phyloP scores from a whole-genome alignment of 257 asterid genomes.

The Solanum ossicruentum region DNA sequence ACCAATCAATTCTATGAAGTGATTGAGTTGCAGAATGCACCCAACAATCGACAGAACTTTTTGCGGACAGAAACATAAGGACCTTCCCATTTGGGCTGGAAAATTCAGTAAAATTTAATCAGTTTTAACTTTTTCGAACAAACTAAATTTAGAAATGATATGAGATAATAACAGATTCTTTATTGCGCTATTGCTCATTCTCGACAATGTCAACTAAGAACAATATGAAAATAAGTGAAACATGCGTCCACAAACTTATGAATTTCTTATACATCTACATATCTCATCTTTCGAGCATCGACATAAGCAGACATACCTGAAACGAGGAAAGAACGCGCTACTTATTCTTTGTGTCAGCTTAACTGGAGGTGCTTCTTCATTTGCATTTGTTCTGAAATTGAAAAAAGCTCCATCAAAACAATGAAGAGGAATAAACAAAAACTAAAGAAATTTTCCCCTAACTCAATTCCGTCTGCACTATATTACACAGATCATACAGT shows the following conservation, averaged over 20 bases:
- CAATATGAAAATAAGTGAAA: neutral
- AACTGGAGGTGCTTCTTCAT: conserved; percentile 26
- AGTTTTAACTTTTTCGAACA: neutral
- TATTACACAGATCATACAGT: neutral
- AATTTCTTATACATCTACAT: neutral
- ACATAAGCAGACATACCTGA: conserved; percentile 41
- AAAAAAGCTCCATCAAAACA: neutral
- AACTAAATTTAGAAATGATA: neutral
- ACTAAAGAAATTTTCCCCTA: neutral
- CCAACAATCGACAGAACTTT: conserved; percentile 69
- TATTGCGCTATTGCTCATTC: neutral
- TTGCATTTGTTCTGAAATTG: conserved; percentile 24
- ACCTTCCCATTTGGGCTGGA: conserved; percentile 74
- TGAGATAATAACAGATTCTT: neutral
- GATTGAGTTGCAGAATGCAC: conserved; percentile 78
- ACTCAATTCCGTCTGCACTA: neutral
- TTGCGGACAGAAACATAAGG: conserved; percentile 73
- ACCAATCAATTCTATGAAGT: conserved; percentile 80
- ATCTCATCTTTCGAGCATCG: neutral
- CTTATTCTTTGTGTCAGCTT: conserved; percentile 53
- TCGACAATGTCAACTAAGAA: neutral
- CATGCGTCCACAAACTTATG: neutral
- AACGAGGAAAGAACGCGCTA: conserved; percentile 76
- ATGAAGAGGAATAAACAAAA: neutral
- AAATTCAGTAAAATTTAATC: neutral